Base-by-base conservation (phyloP, 371 early-diverging fungal species). In the Choanephora cucurbitarum region DNA sequence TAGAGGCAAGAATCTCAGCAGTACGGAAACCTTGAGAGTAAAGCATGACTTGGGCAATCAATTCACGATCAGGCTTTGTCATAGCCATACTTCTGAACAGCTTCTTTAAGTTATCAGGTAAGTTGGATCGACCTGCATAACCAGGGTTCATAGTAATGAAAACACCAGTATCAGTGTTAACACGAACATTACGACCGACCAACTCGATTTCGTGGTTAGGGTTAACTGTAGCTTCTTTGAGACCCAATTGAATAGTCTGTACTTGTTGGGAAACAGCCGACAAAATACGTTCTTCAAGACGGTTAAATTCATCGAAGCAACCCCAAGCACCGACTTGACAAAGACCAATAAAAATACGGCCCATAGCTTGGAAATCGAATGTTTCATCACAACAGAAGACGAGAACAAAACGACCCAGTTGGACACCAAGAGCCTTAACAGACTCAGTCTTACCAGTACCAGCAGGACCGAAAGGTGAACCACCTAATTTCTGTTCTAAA, bases 91-190 rank as follows among this genome's bases (percentile, higher is more conserved):
- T 92, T 43, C 99, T 86, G 89, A 99, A 99, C 51, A 99, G 83
- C 73, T 96, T 96, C 82, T 95, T 97, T 75, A 99, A 81, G 62
- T 98, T 98, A 69, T 97, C 98, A 1, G 99, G 99, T 54, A 99
- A 79, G 63, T 97, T 94, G 58, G 96, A 96, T 42, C 99, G 91
- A 17, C 99, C 99, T 33, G 96, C 96, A 78, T 99, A 99, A 19
- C 98, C 99, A 40, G 99, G 97, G 74, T 99, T 99, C 98, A 99
- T 98, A 34, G 99, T 99, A 62, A 99, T 96, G 70, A 99, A 99
- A 64, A 99, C 93, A 64, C 96, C 88, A 0, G 98, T 99, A 67
- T 92, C 90, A 5, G 82, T 75, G 62, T 94, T 87, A 28, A 98
- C 91, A 41, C 75, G 84, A 19, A 98, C 87, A 41, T 76, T 83